Percentiles rank a stretch among this genome's conserved stretches.
phyloP scores from a whole-genome alignment of 768 basidiomycete genomes.

The Sarcomyxa edulis region DNA sequence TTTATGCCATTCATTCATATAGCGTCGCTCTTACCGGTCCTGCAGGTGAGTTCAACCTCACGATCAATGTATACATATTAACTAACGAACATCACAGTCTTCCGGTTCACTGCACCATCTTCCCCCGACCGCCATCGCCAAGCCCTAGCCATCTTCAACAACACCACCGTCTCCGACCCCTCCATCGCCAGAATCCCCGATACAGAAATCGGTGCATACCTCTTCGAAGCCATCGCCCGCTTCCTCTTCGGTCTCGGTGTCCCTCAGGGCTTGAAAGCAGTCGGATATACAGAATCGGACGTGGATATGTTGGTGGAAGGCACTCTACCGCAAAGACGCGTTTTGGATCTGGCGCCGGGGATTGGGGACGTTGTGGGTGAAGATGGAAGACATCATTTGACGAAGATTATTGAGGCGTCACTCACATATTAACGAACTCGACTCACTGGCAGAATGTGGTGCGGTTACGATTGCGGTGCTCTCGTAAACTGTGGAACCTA shows the following conservation, averaged over 20 bases:
- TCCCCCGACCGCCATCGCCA: conserved; percentile 88
- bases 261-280: conserved; percentile 78
- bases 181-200: conserved; percentile 72
- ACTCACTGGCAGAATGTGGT: no score
- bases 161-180: conserved; percentile 59
- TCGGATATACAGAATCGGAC: conserved; percentile 60
- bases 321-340: conserved; percentile 86
- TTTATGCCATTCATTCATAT: neutral
- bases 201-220: conserved; percentile 67
- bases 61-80: neutral
- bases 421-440: conserved; percentile 58
- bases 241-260: conserved; percentile 85
- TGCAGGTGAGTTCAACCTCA: conserved; percentile 44
- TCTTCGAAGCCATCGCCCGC: conserved; percentile 82
- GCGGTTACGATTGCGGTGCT: no score
- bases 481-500: no score
- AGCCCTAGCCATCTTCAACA: conserved; percentile 78
- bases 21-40: conserved; percentile 88
- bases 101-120: conserved; percentile 94
- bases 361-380: conserved; percentile 79
- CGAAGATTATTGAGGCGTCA: conserved; percentile 73
- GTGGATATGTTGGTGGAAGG: conserved; percentile 80
- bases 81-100: conserved; percentile 43
- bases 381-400: conserved; percentile 80
- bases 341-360: conserved; percentile 89